Conservation (phyloP, 2,329 filamentous ascomycete genomes). For the Monascus ruber region DNA sequence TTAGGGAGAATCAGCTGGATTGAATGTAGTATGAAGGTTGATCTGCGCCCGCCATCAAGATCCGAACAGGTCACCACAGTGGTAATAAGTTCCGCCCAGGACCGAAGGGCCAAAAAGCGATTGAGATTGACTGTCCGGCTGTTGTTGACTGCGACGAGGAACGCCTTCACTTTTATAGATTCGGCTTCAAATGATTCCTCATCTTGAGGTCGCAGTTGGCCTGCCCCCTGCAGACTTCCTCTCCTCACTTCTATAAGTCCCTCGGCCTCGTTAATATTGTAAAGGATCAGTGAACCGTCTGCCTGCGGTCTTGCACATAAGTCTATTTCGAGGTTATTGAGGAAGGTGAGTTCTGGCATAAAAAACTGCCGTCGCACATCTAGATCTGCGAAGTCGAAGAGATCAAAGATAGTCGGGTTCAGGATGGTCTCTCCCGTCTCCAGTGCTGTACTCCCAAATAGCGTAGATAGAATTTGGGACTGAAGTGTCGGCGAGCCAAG, state of each 20-base stretch:
- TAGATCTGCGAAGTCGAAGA: conserved; percentile 80
- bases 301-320: conserved; percentile 52
- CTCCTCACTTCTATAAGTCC: conserved; percentile 55
- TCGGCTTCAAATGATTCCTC: conserved; percentile 32
- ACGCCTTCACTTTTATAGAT: conserved; percentile 24
- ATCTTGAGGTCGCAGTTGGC: conserved; percentile 34
- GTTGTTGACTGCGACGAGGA: conserved; percentile 31
- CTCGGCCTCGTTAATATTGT: conserved; percentile 58
- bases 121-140: conserved; percentile 24
- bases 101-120: conserved; percentile 58
- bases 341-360: conserved; percentile 46
- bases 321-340: conserved; percentile 56
- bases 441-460: conserved; percentile 62
- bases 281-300: conserved; percentile 41
- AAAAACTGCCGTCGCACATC: conserved; percentile 38
- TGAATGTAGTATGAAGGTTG: conserved; percentile 71
- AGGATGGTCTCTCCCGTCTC: conserved; percentile 53
- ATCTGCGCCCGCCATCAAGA: conserved; percentile 59
- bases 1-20: conserved; percentile 82
- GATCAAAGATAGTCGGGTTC: conserved; percentile 73
- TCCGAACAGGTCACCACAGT: conserved; percentile 76
- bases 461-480: conserved; percentile 50
- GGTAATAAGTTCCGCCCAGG: conserved; percentile 76
- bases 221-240: conserved; percentile 25
- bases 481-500: conserved; percentile 60